These are phyloP conservation scores for Solanum raphanifolium DNA, from an alignment of 257 asterid species.

Conservation along the genomic window DNA sequence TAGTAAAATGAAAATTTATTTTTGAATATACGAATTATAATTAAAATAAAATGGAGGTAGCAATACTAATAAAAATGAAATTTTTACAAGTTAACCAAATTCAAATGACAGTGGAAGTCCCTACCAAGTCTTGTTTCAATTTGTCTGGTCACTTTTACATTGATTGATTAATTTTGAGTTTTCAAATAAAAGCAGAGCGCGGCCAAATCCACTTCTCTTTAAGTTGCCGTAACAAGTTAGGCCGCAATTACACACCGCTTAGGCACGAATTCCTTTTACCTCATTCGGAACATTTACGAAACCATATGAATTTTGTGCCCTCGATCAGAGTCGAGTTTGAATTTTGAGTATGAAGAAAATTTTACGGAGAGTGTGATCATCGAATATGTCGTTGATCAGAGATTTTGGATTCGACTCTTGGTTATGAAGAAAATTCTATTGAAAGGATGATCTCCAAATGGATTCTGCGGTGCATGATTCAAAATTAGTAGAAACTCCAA, in stretches of 20 bases:
- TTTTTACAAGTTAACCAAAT: background rate
- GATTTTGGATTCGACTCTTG: too few relatives aligned
- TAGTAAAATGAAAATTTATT: too few relatives aligned
- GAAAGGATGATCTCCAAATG: background rate
- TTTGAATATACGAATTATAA: too few relatives aligned
- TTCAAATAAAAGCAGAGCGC: background rate
- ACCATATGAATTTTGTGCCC: too few relatives aligned
- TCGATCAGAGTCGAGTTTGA: too few relatives aligned
- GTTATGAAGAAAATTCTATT: too few relatives aligned
- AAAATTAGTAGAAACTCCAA: background rate
- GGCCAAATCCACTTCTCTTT: background rate
- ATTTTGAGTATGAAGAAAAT: too few relatives aligned
- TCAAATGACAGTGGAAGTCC: background rate
- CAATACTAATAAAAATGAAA: background rate
- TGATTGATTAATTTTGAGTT: background rate
- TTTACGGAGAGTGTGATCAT: fast-evolving
- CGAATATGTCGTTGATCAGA: background rate
- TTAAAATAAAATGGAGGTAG: background rate
- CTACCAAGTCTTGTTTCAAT: background rate
- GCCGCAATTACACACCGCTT: background rate
- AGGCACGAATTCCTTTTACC: background rate
- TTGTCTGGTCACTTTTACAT: background rate
- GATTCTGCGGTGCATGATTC: background rate
- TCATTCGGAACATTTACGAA: background rate
- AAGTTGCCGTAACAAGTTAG: background rate